These are phyloP conservation scores for Colletotrichum orbiculare DNA, from an alignment of 2,329 filamentous ascomycete species.

Conservation along the genomic window DNA sequence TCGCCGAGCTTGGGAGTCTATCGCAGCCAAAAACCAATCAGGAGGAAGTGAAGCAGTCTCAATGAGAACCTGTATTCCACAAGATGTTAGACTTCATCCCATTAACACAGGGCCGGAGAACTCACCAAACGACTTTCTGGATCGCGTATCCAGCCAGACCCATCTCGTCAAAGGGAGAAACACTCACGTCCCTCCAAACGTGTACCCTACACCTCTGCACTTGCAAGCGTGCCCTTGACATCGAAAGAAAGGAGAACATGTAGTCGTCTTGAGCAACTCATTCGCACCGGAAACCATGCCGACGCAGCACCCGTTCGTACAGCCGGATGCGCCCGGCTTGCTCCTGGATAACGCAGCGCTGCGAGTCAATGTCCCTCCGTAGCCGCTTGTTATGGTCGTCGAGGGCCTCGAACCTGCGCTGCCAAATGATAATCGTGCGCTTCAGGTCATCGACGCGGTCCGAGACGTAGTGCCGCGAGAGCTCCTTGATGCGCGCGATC, in stretches of 20 bases:
- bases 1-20: constrained; percentile 20
- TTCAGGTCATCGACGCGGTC: constrained; percentile 46
- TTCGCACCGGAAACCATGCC: constrained; percentile 37
- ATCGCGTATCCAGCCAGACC: constrained; percentile 12
- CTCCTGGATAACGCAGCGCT: constrained; percentile 27
- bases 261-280: background rate
- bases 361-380: constrained; percentile 31
- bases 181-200: background rate
- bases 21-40: constrained; percentile 16
- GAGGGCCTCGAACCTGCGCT: constrained; percentile 38
- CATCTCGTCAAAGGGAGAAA: constrained; percentile 19
- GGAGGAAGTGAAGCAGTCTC: constrained; percentile 10
- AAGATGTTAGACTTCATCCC: constrained; percentile 15
- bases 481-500: constrained; percentile 45
- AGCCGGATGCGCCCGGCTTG: constrained; percentile 36
- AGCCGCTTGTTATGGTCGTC: constrained; percentile 37
- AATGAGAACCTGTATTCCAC: constrained; percentile 17
- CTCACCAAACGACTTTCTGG: constrained; percentile 9
- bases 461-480: constrained; percentile 46
- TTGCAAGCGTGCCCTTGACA: background rate
- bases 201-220: background rate
- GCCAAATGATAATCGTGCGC: constrained; percentile 50
- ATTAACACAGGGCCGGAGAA: background rate
- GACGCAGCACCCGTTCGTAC: constrained; percentile 40
- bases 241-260: constrained; percentile 9